Percentiles rank a stretch among this genome's conserved stretches.
phyloP scores from a whole-genome alignment of 2,329 filamentous ascomycete species.

The Leptosphaerulina australis region DNA sequence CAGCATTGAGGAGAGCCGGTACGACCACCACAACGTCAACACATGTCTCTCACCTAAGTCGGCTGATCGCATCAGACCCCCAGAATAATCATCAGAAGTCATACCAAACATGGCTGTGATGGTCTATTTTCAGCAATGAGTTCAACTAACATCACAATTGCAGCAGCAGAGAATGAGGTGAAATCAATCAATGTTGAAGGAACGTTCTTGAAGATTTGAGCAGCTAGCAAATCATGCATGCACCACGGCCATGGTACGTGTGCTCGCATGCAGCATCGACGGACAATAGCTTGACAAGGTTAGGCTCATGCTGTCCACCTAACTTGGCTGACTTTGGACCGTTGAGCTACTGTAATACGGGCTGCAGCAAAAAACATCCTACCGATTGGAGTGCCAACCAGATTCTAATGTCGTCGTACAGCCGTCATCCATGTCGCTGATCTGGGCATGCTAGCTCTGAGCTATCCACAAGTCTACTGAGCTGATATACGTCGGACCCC shows the following conservation, averaged over 20 bases:
- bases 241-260: constrained; percentile 7
- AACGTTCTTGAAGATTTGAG: background rate
- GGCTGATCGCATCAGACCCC: constrained; percentile 9
- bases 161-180: background rate
- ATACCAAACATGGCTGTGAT: constrained; percentile 11
- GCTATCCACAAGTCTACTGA: constrained; percentile 14
- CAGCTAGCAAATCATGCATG: constrained; percentile 7
- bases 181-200: background rate
- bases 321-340: constrained; percentile 10
- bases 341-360: constrained; percentile 9
- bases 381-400: constrained; percentile 8
- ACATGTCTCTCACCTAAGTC: constrained; percentile 3
- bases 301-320: constrained; percentile 7
- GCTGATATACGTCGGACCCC: constrained; percentile 7
- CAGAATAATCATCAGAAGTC: constrained; percentile 13
- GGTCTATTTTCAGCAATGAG: constrained; percentile 11
- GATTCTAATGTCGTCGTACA: constrained; percentile 5
- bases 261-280: constrained; percentile 9
- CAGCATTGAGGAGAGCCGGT: constrained; percentile 19
- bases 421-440: constrained; percentile 15
- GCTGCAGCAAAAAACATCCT: constrained; percentile 8
- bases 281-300: constrained; percentile 1
- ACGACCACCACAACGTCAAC: constrained; percentile 16
- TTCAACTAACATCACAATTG: background rate
- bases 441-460: constrained; percentile 11